phyloP scores from a whole-genome alignment of 2,329 filamentous ascomycete genomes.

The Fusarium albosuccineum region DNA sequence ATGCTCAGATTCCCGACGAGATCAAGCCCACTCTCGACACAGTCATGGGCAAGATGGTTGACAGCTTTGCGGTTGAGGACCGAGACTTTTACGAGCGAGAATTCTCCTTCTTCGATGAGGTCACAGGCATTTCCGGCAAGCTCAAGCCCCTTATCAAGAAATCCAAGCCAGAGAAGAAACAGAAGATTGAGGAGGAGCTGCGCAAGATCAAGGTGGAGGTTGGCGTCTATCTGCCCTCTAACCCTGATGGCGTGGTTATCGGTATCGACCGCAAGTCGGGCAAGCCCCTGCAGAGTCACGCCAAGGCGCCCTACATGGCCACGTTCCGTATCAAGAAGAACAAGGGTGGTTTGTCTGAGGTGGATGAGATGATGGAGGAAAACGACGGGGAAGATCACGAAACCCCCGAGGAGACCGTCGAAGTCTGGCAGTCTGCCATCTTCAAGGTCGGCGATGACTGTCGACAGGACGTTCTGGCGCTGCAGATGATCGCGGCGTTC shows the following conservation, averaged over 20 bases:
- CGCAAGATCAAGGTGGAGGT: constrained; percentile 98
- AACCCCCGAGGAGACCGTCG: constrained; percentile 72
- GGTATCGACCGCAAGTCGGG: constrained; percentile 98
- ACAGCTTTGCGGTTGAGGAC: constrained; percentile 84
- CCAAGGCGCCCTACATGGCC: constrained; percentile 98
- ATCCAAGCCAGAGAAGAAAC: constrained; percentile 96
- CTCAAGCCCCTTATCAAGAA: constrained; percentile 93
- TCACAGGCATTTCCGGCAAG: constrained; percentile 95
- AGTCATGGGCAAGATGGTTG: constrained; percentile 86
- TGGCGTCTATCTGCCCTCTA: constrained; percentile 96
- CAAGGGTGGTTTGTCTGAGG: constrained; percentile 65
- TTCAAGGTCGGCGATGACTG: constrained; percentile 99
- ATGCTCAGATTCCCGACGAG: constrained; percentile 87
- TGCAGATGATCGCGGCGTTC: constrained; percentile 99
- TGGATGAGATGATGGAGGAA: constrained; percentile 65
- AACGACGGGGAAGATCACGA: constrained; percentile 54
- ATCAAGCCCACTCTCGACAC: constrained; percentile 94
- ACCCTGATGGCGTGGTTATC: constrained; percentile 96
- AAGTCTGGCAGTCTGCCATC: constrained; percentile 99
- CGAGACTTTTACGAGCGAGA: constrained; percentile 92
- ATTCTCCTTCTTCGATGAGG: constrained; percentile 98
- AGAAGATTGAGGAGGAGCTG: constrained; percentile 98
- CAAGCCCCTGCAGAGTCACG: constrained; percentile 96
- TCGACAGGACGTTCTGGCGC: constrained; percentile 92
- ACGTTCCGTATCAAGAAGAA: constrained; percentile 96